Evolutionary conservation across 1,284 basidiomycete species (phyloP).

Genomic region (Testicularia cyperi): DNA sequence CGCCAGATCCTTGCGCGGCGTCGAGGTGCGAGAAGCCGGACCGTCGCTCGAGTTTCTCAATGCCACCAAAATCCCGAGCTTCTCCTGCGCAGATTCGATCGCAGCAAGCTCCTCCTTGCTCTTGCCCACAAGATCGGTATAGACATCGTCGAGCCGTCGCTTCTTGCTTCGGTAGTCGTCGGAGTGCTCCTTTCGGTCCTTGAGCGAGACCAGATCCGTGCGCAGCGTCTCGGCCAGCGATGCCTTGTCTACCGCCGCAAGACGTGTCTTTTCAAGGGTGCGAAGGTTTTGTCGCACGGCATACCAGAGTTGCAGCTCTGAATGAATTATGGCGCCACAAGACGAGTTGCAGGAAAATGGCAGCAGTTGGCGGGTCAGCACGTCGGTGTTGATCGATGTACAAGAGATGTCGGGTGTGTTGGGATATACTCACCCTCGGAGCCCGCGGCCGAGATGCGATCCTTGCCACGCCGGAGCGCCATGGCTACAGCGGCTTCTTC

Average conservation of each 20-base stretch:
- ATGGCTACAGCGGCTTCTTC: conserved; percentile 4
- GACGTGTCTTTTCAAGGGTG: conserved; percentile 46
- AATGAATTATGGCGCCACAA: too few relatives aligned
- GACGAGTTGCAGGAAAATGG: too few relatives aligned
- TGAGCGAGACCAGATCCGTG: conserved; percentile 15
- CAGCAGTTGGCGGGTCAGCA: too few relatives aligned
- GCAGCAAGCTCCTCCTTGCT: conserved; percentile 44
- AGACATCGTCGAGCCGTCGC: conserved; percentile 32
- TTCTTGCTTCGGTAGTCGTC: conserved; percentile 42
- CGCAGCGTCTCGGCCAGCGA: conserved; percentile 14
- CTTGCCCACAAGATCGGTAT: conserved; percentile 25
- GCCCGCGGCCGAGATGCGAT: conserved; percentile 29
- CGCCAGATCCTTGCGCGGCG: conserved; percentile 25
- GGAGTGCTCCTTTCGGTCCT: conserved; percentile 28
- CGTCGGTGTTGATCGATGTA: too few relatives aligned
- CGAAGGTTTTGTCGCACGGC: conserved; percentile 44
- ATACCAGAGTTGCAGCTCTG: conserved; percentile 57
- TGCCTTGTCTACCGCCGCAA: conserved; percentile 30
- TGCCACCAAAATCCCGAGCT: conserved; percentile 45
- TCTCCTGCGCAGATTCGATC: conserved; percentile 48
- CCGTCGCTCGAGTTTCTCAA: conserved; percentile 35
- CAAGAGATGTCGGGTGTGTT: not conserved
- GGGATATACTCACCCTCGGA: conserved; percentile 26
- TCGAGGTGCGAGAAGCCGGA: conserved; percentile 10
- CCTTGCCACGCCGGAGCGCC: conserved; percentile 32